Evolutionary conservation across 176 grass and related monocot genomes (phyloP).

Genomic region (Lolium rigidum): DNA sequence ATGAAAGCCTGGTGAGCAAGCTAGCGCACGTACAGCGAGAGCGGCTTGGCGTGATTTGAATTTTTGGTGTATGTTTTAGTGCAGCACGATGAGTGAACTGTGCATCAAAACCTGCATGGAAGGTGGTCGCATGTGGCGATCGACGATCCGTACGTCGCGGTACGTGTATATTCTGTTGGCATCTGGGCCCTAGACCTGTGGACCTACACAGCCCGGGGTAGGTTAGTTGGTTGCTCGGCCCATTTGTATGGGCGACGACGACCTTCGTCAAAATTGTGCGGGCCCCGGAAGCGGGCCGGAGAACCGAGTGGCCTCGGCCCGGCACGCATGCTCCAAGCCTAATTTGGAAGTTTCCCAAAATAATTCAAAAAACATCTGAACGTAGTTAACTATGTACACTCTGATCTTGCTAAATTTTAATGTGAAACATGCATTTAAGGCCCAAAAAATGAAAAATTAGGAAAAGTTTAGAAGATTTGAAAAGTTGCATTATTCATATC

Average conservation of each 20-base stretch:
- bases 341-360: too few species aligned
- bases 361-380: too few species aligned
- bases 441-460: too few species aligned
- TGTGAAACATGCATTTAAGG: too few species aligned
- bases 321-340: background rate
- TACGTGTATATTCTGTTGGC: background rate
- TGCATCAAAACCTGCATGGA: background rate
- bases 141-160: background rate
- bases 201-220: background rate
- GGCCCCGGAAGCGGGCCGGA: background rate
- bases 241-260: background rate
- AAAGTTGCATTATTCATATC: too few species aligned
- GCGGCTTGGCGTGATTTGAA: background rate
- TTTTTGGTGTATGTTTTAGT: background rate
- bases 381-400: too few species aligned
- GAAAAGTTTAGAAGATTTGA: too few species aligned
- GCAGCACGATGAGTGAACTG: background rate
- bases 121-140: background rate
- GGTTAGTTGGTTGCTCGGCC: background rate
- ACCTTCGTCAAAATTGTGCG: background rate
- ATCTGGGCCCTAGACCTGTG: background rate
- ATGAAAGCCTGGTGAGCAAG: too few species aligned
- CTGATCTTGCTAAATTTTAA: too few species aligned
- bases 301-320: slow-evolving; percentile 35
- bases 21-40: too few species aligned